Base-by-base conservation (phyloP, 176 grass and related monocot genomes). In the Puccinellia tenuiflora region DNA sequence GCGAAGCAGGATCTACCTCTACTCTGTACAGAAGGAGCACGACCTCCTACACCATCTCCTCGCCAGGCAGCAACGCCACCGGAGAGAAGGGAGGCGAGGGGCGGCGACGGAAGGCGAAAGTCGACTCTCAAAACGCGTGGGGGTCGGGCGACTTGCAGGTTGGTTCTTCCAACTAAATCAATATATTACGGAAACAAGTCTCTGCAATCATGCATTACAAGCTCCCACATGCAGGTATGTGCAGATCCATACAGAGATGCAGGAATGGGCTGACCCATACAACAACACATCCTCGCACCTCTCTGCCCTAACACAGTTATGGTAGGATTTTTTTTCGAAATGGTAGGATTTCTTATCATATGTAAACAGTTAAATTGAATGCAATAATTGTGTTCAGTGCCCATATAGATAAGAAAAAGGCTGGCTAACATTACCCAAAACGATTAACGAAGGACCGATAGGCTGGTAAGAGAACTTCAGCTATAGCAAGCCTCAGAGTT, bases 391-490 rank as follows among this genome's bases (percentile, higher is more conserved):
- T 10, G 9, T 63, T 13, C 11, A 45, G 37, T 65, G 51, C 45
- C 9, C 17, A 42, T 82, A 15, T 29, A 39, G 38, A 56, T 81
- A 5, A 35, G 24, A 7, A 66, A 52, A 79, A 61, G 17, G 39
- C 24, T 85, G 38, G 29, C 34, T 54, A 78, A 89, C 86, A 86
- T 92, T 92, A 95, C 93, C 88, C 83, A 54, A 92, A 95, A 78
- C 90, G 90, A 82, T 88, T 90, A 40, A 86, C 39, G 33, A 90
- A 95, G 68, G 93, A 92, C 64, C 83, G 77, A 64, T 95, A 95
- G 46, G 93, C 93, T 63, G 93, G 93, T 43, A 95, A 84, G 55
- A 95, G 73, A 79, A 95, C 85, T 81, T 95, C 93, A 69, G 87
- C 90, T 17, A 95, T 80, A 77, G 93, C 85, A 90, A 92, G 93